A percentile compares a stretch with the other conserved stretches of the same genome.
phyloP scores from a whole-genome alignment of 2,329 filamentous ascomycete genomes.

The Hypomyces rosellus region DNA sequence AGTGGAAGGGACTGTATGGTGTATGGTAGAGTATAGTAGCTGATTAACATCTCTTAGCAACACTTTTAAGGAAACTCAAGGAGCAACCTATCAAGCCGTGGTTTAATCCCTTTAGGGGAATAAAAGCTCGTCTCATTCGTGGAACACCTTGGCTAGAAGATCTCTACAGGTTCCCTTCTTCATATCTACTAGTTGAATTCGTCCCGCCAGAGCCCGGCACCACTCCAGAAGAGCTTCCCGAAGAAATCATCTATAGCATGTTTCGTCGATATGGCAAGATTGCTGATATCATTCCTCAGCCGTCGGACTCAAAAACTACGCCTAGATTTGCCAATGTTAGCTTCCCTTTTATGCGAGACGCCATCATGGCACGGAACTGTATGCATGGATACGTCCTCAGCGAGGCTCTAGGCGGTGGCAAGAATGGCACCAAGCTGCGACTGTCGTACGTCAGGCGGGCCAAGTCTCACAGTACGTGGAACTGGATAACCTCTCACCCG shows the following conservation, averaged over 20 bases:
- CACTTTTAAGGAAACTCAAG: constrained; percentile 56
- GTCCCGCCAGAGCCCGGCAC: constrained; percentile 65
- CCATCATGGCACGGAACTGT: constrained; percentile 87
- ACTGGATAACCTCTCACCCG: constrained; percentile 82
- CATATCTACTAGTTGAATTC: constrained; percentile 76
- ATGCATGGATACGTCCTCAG: constrained; percentile 75
- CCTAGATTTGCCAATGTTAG: constrained; percentile 77
- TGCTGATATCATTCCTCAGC: constrained; percentile 73
- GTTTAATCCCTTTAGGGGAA: constrained; percentile 75
- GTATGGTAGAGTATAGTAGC: not conserved
- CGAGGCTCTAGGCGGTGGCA: constrained; percentile 66
- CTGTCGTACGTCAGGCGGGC: constrained; percentile 77
- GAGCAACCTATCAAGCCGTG: constrained; percentile 74
- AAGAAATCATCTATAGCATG: constrained; percentile 79
- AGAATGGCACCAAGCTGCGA: constrained; percentile 67
- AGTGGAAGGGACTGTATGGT: not conserved
- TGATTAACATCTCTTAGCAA: constrained; percentile 27
- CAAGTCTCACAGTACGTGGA: constrained; percentile 72
- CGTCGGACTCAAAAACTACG: constrained; percentile 76
- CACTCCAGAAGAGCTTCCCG: constrained; percentile 69
- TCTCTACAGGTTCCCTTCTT: constrained; percentile 72
- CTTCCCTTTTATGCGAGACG: constrained; percentile 65
- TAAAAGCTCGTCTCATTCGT: constrained; percentile 66
- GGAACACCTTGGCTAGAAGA: constrained; percentile 94
- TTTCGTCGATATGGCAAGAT: constrained; percentile 91